Base-by-base conservation (phyloP, 768 basidiomycete species). In the Amanita rubescens region DNA sequence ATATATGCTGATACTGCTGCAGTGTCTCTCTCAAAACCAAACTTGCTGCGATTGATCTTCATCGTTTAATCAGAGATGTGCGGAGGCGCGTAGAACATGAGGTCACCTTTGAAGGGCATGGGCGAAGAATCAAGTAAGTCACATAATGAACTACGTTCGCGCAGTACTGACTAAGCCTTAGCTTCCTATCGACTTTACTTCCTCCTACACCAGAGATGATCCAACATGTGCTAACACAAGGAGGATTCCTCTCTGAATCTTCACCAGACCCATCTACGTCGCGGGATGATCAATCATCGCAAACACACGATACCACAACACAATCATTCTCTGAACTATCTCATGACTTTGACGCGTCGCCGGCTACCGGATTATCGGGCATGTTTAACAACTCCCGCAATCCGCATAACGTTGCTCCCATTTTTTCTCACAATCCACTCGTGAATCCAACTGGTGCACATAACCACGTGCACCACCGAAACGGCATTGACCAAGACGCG, bases 21-120 rank as follows among this genome's bases (percentile, higher is more conserved):
- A 94, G 93, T 2, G 84, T 95, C n/a, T 87, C 89, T 0, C 69
- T 95, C 14, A 94, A 94, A 67, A 74, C 77, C 2, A 85, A 85
- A 59, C 71, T 94, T n/a, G 75, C 81, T 1, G 66, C 77, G 0
- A 74, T 77, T 24, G 93, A 94, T 59, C 69, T 94, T 12, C 80
- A 83, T 58, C 68, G 78, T 8, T 74, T 90, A 0, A 67, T 95
- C 12, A 71, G 74, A 53, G 87, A 93, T 55, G 84, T 94, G 14
- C 77, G 94, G 19, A 71, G 83, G 51, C 73, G 84, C 7, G 83
- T 95, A 7, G 93, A 95, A 62, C 78, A 78, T 58, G 84, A 86
- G 59, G 74, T 76, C 38, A 82, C 76, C 0, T 83, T 77, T 59
- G 80, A 82, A 62, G 82, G 82, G 9, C 71, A 59, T 1, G 80